Base-by-base conservation (phyloP, 1,284 basidiomycete genomes). In the Melampsora larici-populina region DNA sequence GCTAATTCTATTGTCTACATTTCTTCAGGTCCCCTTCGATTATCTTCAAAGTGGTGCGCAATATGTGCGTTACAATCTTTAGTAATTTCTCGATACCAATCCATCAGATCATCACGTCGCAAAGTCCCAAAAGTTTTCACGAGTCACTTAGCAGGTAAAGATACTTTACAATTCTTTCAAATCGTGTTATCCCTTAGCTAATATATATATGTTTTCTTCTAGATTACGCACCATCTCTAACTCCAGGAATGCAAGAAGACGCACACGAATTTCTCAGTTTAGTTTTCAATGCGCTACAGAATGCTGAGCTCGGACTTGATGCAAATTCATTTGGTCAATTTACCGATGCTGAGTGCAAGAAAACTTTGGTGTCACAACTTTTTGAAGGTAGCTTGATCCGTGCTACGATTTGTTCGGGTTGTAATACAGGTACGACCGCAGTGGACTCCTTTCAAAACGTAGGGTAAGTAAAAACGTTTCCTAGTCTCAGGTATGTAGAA, bases 21-120 rank as follows among this genome's bases (percentile, higher is more conserved):
- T 24, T 55, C 24, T 29, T 9, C 29, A 58, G 55, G 55, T 29
- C 9, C 29, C n/a, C 55, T 58, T 58, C 29, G n/a, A 8, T 29
- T 24, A 29, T 58, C 55, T 8, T 58, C 55, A 58, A 58, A 58
- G 29, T 58, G 55, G 55, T 58, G 55, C 21, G 55, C 55, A 58
- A 58, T 58, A 15, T 58, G 55, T 58, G 55, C 55, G n/a, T 58
- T 58, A 58, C 29, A n/a, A 15, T 58, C 55, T 29, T 29, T 58
- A n/a, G 21, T 29, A 9, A n/a, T 29, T 21, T 58, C 55, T 24
- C 55, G 55, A n/a, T 58, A 58, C 21, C 55, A 24, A 58, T 13
- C 55, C n/a, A n/a, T n/a, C 55, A 26, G n/a, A 9, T 58, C 55
- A 24, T 9, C n/a, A 9, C n/a, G 55, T 29, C 55, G n/a, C 55